phyloP scores from a whole-genome alignment of 2,329 filamentous ascomycete genomes.

The Fusarium sp. region DNA sequence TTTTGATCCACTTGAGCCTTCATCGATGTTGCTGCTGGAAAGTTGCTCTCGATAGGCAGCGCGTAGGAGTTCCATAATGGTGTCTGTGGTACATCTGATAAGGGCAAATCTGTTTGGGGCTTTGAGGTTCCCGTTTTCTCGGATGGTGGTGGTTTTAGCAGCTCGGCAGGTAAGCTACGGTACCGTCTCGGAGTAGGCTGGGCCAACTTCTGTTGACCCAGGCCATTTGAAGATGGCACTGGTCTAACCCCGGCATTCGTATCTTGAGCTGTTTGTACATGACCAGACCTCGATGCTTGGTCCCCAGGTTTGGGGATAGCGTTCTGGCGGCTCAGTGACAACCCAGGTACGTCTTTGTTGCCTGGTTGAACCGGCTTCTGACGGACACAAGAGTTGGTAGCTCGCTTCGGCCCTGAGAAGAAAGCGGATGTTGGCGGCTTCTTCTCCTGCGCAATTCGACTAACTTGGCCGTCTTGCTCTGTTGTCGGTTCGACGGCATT shows the following conservation, averaged over 20 bases:
- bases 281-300: neutral
- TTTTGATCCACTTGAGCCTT: neutral
- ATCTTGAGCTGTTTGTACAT: neutral
- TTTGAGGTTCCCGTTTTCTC: conserved; percentile 9
- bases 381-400: neutral
- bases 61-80: conserved; percentile 19
- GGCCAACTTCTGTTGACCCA: conserved; percentile 5
- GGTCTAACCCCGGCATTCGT: conserved; percentile 9
- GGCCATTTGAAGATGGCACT: conserved; percentile 17
- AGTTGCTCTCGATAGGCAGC: conserved; percentile 5
- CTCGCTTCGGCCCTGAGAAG: conserved; percentile 24
- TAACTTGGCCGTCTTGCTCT: neutral
- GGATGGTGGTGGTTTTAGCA: conserved; percentile 16
- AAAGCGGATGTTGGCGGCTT: conserved; percentile 21
- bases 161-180: conserved; percentile 34
- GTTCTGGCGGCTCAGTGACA: neutral
- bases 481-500: neutral
- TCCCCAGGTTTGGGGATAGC: neutral
- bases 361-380: conserved; percentile 4
- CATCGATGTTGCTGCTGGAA: neutral
- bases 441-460: neutral
- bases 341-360: neutral
- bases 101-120: conserved; percentile 27
- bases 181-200: conserved; percentile 27
- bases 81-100: conserved; percentile 6